These are phyloP conservation scores for Elsinoe fawcettii DNA, from an alignment of 2,329 filamentous ascomycete genomes.

Conservation along the genomic window DNA sequence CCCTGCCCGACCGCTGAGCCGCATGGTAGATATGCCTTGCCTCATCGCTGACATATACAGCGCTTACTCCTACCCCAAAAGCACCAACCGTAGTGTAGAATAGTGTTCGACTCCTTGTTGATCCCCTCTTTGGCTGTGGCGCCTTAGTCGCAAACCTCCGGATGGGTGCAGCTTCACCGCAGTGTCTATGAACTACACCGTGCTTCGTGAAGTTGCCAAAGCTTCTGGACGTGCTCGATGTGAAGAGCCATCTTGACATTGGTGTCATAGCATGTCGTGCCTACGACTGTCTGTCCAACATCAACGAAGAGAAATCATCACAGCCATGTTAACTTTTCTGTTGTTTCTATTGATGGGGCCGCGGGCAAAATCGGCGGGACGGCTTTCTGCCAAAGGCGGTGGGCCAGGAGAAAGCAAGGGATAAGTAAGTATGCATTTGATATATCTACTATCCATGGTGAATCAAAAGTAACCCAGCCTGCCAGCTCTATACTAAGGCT, in stretches of 20 bases:
- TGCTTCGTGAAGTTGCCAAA: neutral
- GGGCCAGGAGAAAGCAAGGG: neutral
- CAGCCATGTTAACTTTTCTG: neutral
- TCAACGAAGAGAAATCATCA: neutral
- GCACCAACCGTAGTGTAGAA: constrained; percentile 20
- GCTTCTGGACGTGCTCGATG: neutral
- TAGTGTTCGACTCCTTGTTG: constrained; percentile 26
- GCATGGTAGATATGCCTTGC: constrained; percentile 70
- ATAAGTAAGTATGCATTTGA: neutral
- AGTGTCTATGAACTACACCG: neutral
- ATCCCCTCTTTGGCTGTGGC: constrained; percentile 8
- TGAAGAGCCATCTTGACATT: constrained; percentile 7
- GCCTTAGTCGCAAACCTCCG: constrained; percentile 17
- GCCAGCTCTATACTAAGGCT: neutral
- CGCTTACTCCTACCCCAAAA: constrained; percentile 31
- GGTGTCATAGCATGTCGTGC: constrained; percentile 9
- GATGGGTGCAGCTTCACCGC: constrained; percentile 5
- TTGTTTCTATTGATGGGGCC: neutral
- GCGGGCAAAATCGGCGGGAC: constrained; percentile 2
- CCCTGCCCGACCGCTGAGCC: constrained; percentile 68
- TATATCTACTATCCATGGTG: neutral
- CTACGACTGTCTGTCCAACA: neutral
- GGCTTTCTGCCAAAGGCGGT: constrained; percentile 2
- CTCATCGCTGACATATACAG: constrained; percentile 52
- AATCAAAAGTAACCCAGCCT: neutral